Conservation (phyloP, 257 asterid species). For the Penstemon davidsonii region DNA sequence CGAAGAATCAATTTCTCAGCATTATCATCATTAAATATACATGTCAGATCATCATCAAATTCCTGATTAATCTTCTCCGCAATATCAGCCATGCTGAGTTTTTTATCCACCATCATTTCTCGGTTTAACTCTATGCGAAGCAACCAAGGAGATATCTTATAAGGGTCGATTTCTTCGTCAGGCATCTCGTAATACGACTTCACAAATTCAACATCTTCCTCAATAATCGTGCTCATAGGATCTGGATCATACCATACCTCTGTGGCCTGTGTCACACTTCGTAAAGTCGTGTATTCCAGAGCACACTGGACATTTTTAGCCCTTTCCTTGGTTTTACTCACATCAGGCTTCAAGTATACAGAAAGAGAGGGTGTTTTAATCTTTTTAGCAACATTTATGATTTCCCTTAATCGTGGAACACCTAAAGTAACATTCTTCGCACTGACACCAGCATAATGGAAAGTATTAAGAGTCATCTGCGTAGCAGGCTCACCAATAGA, state of each 20-base stretch:
- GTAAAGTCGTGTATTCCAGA: conserved; percentile 85
- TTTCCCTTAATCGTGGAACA: conserved; percentile 98
- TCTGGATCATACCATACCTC: conserved; percentile 99
- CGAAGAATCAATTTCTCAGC: conserved; percentile 98
- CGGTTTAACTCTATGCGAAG: conserved; percentile 91
- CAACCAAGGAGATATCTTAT: conserved; percentile 98
- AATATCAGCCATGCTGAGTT: conserved; percentile 98
- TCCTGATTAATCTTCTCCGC: conserved; percentile 95
- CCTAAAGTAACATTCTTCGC: conserved; percentile 99
- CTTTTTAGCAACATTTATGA: conserved; percentile 96
- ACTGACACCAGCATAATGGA: conserved; percentile 99
- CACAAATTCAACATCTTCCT: conserved; percentile 93
- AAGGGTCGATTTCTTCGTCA: conserved; percentile 94
- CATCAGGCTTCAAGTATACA: conserved; percentile 81
- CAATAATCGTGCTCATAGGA: conserved; percentile 85
- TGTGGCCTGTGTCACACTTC: conserved; percentile 97
- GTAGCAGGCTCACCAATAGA: conserved; percentile 99
- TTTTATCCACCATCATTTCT: conserved; percentile 99
- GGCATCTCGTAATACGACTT: conserved; percentile 97
- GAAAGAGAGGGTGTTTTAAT: conserved; percentile 98
- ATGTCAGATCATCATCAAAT: conserved; percentile 87
- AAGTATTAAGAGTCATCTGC: conserved; percentile 98
- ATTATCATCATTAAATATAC: conserved; percentile 94
- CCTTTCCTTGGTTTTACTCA: conserved; percentile 74
- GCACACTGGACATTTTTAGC: conserved; percentile 99